Evolutionary conservation across 257 asterid genomes (phyloP), one percentile per base, ranked within the genome.

Genomic region (Solanum virginianum): DNA sequence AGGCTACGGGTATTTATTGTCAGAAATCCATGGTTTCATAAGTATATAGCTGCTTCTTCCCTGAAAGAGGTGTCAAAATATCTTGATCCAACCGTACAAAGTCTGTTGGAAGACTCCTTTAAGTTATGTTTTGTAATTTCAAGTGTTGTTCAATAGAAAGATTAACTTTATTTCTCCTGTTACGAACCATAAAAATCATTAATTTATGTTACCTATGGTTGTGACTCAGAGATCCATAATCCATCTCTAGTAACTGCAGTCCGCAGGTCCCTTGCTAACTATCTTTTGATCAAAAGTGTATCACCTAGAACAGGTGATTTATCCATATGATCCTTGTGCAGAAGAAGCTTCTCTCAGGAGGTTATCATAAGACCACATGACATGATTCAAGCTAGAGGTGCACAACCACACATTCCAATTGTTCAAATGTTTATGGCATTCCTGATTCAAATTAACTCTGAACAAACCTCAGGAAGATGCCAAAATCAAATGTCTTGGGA

Each of bases 41-140:
- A n/a, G 94, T 93, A 77, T 93, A 93, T 53, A 95, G 91, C 87
- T 95, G 93, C 90, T 90, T 92, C 89, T 95, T 95, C 60, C 99
- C 99, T 49, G 99, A 93, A 74, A 95, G 97, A 60, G 99, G 99
- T 51, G 99, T 90, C 84, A 95, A 86, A 80, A 95, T 94, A 89
- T 95, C 99, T 88, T 95, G 99, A 92, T 95, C 99, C 91, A 95
- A 82, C 89, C 99, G 85, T 32, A 95, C 99, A 86, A 91, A 95
- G 89, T 94, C 99, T 80, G 95, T 18, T 1, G 99, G 97, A 85
- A 95, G 92, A 88, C 90, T 94, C 16, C 43, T 77, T 54, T 77
- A 51, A 75, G 51, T 47, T 77, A 12, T 49, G 20, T 77, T 53
- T 77, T 51, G 47, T 47, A 26, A 77, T 77, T 49, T 47, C 7